Evolutionary conservation across 129 eudicot genomes (phyloP).

Genomic region (Deinandra increscens): DNA sequence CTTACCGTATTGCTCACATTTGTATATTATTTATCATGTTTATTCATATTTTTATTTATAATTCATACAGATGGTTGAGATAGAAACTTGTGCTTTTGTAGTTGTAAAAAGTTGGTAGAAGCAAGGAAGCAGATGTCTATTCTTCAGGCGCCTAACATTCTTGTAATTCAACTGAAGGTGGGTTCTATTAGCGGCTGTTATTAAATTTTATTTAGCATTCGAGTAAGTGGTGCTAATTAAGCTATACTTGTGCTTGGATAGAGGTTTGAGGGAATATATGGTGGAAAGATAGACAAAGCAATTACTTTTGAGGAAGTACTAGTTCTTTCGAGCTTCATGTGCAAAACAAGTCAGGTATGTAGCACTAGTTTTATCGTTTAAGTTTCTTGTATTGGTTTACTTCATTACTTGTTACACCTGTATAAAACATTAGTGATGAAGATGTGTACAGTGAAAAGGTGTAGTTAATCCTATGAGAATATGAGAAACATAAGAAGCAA

Average conservation of each 20-base stretch:
- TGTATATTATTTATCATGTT: conserved; percentile 13
- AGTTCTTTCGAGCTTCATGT: conserved; percentile 90
- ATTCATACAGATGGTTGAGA: conserved; percentile 23
- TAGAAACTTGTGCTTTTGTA: conserved; percentile 42
- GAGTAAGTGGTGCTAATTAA: conserved; percentile 19
- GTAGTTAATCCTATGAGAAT: background rate
- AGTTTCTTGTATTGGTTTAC: conserved; percentile 5
- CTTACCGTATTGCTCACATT: background rate
- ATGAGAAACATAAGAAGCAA: background rate
- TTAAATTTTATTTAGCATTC: background rate
- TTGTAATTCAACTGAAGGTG: conserved; percentile 96
- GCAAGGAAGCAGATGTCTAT: conserved; percentile 98
- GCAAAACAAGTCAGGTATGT: conserved; percentile 89
- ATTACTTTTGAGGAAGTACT: conserved; percentile 80
- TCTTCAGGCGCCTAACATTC: conserved; percentile 92
- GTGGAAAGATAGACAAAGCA: conserved; percentile 85
- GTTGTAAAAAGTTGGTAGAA: conserved; percentile 84
- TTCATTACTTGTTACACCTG: background rate
- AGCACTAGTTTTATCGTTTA: conserved; percentile 6
- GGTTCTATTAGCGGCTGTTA: background rate
- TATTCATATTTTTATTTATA: background rate
- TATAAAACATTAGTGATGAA: conserved; percentile 2
- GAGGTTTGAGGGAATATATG: conserved; percentile 92
- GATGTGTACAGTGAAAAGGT: background rate
- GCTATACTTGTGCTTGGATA: conserved; percentile 32